These are phyloP conservation scores for Dittrichia graveolens DNA, from an alignment of 129 eudicot genomes.

Conservation along the genomic window DNA sequence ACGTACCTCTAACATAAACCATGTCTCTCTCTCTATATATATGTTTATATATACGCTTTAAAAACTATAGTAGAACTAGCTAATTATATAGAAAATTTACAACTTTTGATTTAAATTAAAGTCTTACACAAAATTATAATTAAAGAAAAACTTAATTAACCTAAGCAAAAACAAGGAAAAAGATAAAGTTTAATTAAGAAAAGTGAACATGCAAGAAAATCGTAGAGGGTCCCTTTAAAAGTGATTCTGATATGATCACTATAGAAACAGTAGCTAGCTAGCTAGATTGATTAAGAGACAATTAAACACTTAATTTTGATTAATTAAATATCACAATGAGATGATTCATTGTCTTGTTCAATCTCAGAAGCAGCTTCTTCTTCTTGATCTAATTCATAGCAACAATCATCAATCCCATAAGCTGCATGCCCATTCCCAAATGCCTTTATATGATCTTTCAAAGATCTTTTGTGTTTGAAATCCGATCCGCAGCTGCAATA, in stretches of 20 bases:
- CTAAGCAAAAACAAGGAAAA: slow-evolving; percentile 28
- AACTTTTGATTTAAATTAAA: slow-evolving; percentile 33
- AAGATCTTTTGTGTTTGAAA: slow-evolving; percentile 45
- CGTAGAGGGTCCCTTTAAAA: slow-evolving; percentile 44
- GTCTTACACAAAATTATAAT: slow-evolving; percentile 22
- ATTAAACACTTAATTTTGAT: slow-evolving; percentile 16
- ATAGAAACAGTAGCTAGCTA: slow-evolving; percentile 15
- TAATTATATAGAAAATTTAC: slow-evolving; percentile 12
- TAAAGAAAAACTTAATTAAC: slow-evolving; percentile 10
- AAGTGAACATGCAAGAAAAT: slow-evolving; percentile 40
- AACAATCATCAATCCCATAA: slow-evolving; percentile 48
- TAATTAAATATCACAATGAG: slow-evolving; percentile 43
- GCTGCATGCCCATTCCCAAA: slow-evolving; percentile 65
- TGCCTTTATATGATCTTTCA: slow-evolving; percentile 60
- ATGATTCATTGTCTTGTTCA: slow-evolving; percentile 50
- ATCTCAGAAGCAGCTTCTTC: slow-evolving; percentile 51
- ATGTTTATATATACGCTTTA: background rate
- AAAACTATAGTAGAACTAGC: background rate
- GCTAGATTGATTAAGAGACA: no score
- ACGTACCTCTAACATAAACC: no score
- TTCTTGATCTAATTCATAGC: slow-evolving; percentile 43
- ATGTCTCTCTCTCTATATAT: no score
- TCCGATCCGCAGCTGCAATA: slow-evolving; percentile 57
- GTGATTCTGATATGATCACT: slow-evolving; percentile 41
- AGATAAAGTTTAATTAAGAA: slow-evolving; percentile 22